These are phyloP conservation scores for Akanthomyces dipterigenus DNA, from an alignment of 2,329 filamentous ascomycete genomes.

Conservation along the genomic window DNA sequence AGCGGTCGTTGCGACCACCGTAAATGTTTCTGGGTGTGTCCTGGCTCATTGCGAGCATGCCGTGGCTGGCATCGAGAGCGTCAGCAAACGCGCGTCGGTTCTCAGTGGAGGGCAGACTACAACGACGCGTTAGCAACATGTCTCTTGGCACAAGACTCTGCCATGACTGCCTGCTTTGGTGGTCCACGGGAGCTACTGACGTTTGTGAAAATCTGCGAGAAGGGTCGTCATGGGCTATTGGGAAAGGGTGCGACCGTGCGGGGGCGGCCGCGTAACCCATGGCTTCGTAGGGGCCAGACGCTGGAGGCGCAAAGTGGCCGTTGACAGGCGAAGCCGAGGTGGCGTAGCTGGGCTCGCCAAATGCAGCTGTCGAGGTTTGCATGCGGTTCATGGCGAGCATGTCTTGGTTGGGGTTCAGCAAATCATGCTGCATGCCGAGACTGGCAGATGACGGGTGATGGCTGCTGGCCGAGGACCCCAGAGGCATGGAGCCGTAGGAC, in stretches of 20 bases:
- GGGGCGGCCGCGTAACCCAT: slow-evolving; percentile 67
- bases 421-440: slow-evolving; percentile 31
- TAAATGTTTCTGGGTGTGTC: slow-evolving; percentile 91
- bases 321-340: slow-evolving; percentile 61
- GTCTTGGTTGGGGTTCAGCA: slow-evolving; percentile 70
- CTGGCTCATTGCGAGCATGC: slow-evolving; percentile 94
- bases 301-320: slow-evolving; percentile 56
- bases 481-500: slow-evolving; percentile 65
- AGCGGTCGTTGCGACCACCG: slow-evolving; percentile 59
- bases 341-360: slow-evolving; percentile 63
- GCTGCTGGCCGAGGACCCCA: slow-evolving; percentile 68
- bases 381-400: slow-evolving; percentile 62
- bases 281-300: slow-evolving; percentile 64
- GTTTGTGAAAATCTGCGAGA: slow-evolving; percentile 72
- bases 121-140: slow-evolving; percentile 15
- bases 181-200: slow-evolving; percentile 57
- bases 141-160: slow-evolving; percentile 39
- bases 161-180: slow-evolving; percentile 35
- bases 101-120: slow-evolving; percentile 35
- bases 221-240: slow-evolving; percentile 50
- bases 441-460: slow-evolving; percentile 53
- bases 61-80: slow-evolving; percentile 84
- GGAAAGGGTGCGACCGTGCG: slow-evolving; percentile 43
- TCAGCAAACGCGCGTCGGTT: slow-evolving; percentile 72
- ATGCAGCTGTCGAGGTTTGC: slow-evolving; percentile 53